These are phyloP conservation scores for Trichoderma reesei DNA, from an alignment of 495 filamentous ascomycete species.

Conservation along the genomic window DNA sequence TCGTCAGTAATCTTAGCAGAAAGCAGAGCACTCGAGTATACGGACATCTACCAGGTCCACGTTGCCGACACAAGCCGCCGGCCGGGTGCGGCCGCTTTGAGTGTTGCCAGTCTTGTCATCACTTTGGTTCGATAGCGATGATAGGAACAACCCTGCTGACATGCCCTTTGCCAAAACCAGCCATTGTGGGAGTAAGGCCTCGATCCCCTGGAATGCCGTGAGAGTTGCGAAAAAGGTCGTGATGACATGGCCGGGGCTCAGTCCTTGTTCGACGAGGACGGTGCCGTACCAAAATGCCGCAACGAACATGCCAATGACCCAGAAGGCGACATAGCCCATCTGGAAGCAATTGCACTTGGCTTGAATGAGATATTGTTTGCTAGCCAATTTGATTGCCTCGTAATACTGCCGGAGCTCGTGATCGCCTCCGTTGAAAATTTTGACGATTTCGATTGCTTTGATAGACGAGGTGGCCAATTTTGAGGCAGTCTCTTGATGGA, in stretches of 20 bases:
- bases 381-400: conserved; percentile 46
- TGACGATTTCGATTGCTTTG: conserved; percentile 73
- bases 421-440: conserved; percentile 70
- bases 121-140: conserved; percentile 17
- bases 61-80: conserved; percentile 47
- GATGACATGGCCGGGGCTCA: conserved; percentile 57
- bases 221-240: conserved; percentile 81
- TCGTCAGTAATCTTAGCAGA: conserved; percentile 12
- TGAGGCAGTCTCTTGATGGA: conserved; percentile 57
- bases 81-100: conserved; percentile 18
- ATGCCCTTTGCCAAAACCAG: conserved; percentile 71
- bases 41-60: conserved; percentile 63
- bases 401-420: conserved; percentile 60
- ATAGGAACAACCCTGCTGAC: conserved; percentile 50
- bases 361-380: conserved; percentile 55
- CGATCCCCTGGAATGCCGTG: conserved; percentile 62
- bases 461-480: conserved; percentile 63
- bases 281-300: conserved; percentile 89
- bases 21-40: conserved; percentile 9
- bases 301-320: conserved; percentile 73
- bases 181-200: conserved; percentile 63
- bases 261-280: conserved; percentile 43
- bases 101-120: conserved; percentile 12
- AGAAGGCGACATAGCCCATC: conserved; percentile 59
- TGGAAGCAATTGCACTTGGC: conserved; percentile 59